Evolutionary conservation across 1,284 basidiomycete species (phyloP), one percentile per base, ranked within the genome.

Genomic region (Cryptococcus depauperatus): DNA sequence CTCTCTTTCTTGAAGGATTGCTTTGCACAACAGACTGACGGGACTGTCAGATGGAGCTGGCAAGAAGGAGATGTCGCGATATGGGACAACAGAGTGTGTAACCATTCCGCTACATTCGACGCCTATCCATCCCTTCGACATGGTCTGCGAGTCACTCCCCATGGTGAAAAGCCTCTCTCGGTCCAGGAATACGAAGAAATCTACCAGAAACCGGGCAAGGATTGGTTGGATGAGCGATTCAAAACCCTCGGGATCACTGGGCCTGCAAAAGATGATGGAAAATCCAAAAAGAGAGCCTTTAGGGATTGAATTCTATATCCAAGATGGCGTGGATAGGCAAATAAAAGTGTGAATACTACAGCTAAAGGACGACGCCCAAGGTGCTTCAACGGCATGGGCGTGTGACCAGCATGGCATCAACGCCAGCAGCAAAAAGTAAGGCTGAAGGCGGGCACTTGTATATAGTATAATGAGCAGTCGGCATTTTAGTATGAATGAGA

Each of bases 61-160:
- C 55, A 65, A 44, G 49, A 58, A 35, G 61, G 61, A n/a, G 68
- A 70, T 44, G 64, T 68, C 5, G 68, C 62, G 6, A 59, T 66
- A 35, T 71, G 69, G 69, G 66, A 71, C 46, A 71, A 71, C 51
- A 47, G 68, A 19, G 64, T 85, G 50, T 79, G 81, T 35, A 83
- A 77, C 21, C 85, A 88, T 59, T 79, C 80, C 8, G 85, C 84
- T 9, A 84, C 79, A 5, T 64, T 68, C 44, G 65, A 68, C 42
- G 61, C 64, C 27, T 64, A 61, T 54, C 64, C 64, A 2, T 60
- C 61, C 3, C 78, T 75, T 37, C 77, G 85, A 41, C 85, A 88
- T 61, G 85, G 83, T 7, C 72, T 87, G 37, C 79, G 85, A 41
- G 81, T 81, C n/a, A 88, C 85, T 2, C 85, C 85, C 39, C 83